Evolutionary conservation across 2,329 filamentous ascomycete genomes (phyloP), one percentile per base, ranked within the genome.

Genomic region (Fusarium chlamydosporum): DNA sequence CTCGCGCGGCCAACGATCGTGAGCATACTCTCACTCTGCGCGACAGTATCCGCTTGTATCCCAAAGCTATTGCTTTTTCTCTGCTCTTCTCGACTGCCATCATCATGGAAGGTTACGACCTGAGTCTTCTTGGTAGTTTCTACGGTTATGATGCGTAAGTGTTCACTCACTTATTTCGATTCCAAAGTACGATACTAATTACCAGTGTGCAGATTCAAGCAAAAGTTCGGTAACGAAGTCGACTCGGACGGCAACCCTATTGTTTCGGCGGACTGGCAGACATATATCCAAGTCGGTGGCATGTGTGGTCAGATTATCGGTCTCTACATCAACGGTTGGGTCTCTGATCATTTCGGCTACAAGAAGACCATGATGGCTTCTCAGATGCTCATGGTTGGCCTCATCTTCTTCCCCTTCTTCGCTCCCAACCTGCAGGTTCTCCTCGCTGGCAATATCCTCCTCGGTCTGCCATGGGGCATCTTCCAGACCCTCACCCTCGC

Each of bases 391-490:
- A 74, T 80, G 80, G 70, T 76, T 15, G 75, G 74, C 18, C 84
- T 84, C 64, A 82, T 86, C 58, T 85, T 83, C 67, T 77, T 85
- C 42, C 75, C 80, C 40, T 85, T 85, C 75, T 85, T 85, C 53
- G 79, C 81, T 5, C 65, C 78, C 42, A 78, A 76, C 31, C 76
- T 84, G 12, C 58, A 76, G 2, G 75, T 81, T 76, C 84, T 2
- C 75, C 84, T 18, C 76, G 78, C 13, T 8, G 82, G 81, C 3
- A 80, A 84, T 65, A 76, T 85, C 11, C 77, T 85, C 4, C 79
- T 80, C 15, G 84, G 83, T 9, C 74, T 85, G 6, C 82, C 83
- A 0, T 84, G 82, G 78, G 80, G 80, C 12, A 77, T 79, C 18
- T 82, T 85, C 72, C 81, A 83, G 66, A 84, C 83, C 0, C 68